phyloP scores from a whole-genome alignment of 139 green algal genomes.

The Micractinium conductrix region DNA sequence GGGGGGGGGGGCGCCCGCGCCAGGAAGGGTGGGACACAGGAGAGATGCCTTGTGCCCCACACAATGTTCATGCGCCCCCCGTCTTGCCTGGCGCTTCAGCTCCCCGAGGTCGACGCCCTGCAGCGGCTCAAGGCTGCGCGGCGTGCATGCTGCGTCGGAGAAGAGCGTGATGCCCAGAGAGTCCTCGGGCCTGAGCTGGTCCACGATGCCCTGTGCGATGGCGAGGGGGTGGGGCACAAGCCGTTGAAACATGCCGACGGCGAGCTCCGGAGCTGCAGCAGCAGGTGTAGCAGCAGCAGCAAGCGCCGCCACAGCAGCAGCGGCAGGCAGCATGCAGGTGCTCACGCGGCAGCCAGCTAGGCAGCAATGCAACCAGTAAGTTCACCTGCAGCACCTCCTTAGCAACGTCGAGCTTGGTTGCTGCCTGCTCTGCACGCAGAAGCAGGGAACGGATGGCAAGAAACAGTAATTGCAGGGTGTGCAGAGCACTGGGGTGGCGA shows the following conservation, averaged over 20 bases:
- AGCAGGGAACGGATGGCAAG: not conserved
- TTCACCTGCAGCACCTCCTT: not conserved
- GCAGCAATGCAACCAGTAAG: no score
- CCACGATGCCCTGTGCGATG: conserved; percentile 7
- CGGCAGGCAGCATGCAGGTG: not conserved
- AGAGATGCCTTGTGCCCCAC: no score
- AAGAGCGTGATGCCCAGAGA: conserved; percentile 42
- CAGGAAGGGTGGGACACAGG: no score
- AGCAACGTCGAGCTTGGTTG: not conserved
- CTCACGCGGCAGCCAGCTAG: no score
- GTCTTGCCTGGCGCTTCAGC: conserved; percentile 22
- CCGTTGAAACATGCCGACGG: no score
- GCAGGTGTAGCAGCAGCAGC: no score
- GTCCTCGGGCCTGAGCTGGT: conserved; percentile 29
- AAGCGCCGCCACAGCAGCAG: not conserved
- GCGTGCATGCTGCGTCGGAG: conserved; percentile 19
- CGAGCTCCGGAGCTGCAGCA: no score
- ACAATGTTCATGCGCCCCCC: not conserved
- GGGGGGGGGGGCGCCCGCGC: no score
- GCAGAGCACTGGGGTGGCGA: no score
- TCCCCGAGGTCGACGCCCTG: not conserved
- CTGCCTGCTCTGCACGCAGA: not conserved
- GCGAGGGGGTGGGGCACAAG: not conserved
- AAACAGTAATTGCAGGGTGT: no score
- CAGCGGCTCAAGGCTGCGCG: not conserved